A percentile compares a stretch with the other conserved stretches of the same genome.
Evolutionary conservation across 768 basidiomycete genomes (phyloP).

Genomic region (Asterophora lycoperdoides): DNA sequence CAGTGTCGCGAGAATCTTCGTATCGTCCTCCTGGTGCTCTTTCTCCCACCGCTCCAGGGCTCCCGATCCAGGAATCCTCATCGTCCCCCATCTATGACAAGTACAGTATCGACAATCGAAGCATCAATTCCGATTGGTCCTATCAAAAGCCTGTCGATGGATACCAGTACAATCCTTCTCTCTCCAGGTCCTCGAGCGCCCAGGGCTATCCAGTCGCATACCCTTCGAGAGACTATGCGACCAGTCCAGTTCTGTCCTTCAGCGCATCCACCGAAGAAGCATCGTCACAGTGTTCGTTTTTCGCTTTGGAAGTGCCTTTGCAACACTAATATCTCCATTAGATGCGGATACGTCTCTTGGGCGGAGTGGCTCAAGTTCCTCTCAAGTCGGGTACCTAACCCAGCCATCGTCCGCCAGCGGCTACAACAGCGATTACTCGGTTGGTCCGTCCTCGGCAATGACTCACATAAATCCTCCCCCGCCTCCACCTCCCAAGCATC

Average conservation of each 20-base stretch:
- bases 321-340: not conserved
- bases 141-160: slow-evolving; percentile 16
- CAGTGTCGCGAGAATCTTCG: slow-evolving; percentile 16
- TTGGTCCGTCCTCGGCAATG: slow-evolving; percentile 4
- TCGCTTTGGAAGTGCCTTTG: not conserved
- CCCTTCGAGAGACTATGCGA: slow-evolving; percentile 5
- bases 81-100: slow-evolving; percentile 5
- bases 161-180: slow-evolving; percentile 11
- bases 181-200: slow-evolving; percentile 8
- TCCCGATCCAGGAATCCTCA: slow-evolving; percentile 9
- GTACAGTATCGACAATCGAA: slow-evolving; percentile 7
- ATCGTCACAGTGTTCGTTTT: slow-evolving; percentile 12
- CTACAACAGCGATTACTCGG: slow-evolving; percentile 5
- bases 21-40: slow-evolving; percentile 29
- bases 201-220: slow-evolving; percentile 9
- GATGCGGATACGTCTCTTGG: slow-evolving; percentile 11
- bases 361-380: slow-evolving; percentile 13
- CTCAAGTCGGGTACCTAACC: slow-evolving; percentile 11
- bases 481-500: slow-evolving; percentile 2
- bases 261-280: not conserved
- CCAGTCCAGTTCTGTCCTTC: slow-evolving; percentile 3
- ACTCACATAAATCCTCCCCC: slow-evolving; percentile 4
- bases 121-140: slow-evolving; percentile 12
- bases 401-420: slow-evolving; percentile 4
- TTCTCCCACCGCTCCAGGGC: slow-evolving; percentile 25